These are phyloP conservation scores for Ambrosia hybrid DNA, from an alignment of 140 eudicot genomes.

Conservation along the genomic window DNA sequence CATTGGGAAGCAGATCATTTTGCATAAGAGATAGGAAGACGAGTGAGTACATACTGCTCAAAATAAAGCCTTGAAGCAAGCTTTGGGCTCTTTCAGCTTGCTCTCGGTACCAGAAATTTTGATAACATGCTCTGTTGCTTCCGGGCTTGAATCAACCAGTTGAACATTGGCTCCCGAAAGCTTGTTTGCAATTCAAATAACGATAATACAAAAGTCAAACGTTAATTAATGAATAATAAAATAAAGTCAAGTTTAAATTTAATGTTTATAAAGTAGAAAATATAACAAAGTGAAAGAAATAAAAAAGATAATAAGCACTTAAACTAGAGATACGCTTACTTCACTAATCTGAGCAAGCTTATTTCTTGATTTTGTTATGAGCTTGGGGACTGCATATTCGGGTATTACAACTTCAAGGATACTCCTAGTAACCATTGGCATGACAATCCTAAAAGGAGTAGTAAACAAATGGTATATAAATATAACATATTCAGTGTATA, in stretches of 20 bases:
- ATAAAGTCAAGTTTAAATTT: too few relatives aligned
- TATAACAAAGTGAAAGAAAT: too few relatives aligned
- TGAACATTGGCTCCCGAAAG: constrained; percentile 93
- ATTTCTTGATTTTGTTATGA: constrained; percentile 77
- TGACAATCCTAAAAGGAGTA: constrained; percentile 47
- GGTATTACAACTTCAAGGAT: constrained; percentile 94
- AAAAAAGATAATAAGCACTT: too few relatives aligned
- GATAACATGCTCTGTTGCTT: constrained; percentile 69
- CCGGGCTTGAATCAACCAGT: constrained; percentile 68
- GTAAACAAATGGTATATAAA: background rate
- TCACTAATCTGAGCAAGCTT: constrained; percentile 94
- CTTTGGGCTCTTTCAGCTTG: constrained; percentile 99
- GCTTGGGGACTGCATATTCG: constrained; percentile 85
- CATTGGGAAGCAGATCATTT: background rate
- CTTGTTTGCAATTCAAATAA: constrained; percentile 38
- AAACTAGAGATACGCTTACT: constrained; percentile 38
- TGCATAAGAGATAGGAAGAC: constrained; percentile 1
- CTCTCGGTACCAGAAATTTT: constrained; percentile 94
- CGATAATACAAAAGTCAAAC: constrained; percentile 1
- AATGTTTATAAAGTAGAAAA: too few relatives aligned
- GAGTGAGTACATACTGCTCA: constrained; percentile 65
- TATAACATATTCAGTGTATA: background rate
- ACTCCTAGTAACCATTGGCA: constrained; percentile 91
- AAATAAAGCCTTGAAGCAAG: constrained; percentile 95
- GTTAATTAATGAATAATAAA: background rate